Base-by-base conservation (phyloP, 305 asterid species). In the Stenogyne calaminthoides region DNA sequence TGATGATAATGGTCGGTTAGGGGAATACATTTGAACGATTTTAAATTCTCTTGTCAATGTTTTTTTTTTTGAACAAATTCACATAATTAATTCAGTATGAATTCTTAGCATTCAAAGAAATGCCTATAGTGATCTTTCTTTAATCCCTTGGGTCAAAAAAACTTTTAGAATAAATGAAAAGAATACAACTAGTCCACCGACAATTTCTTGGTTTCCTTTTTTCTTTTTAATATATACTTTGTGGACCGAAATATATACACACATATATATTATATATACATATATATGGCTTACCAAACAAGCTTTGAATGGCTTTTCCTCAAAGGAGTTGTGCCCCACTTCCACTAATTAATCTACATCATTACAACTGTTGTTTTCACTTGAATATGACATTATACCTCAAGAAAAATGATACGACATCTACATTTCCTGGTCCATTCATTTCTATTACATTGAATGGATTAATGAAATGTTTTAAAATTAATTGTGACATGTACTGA, bases 261-360 rank as follows among this genome's bases (percentile, higher is more conserved):
- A 7, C 29, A n/a, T n/a, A 5, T 6, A 64, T 42, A 10, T 19
- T 9, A 7, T 7, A 52, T 8, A 60, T n/a, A n/a, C n/a, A n/a
- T n/a, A n/a, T n/a, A n/a, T n/a, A n/a, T 37, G 11, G 56, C 25
- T 54, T 72, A 63, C 66, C 67, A 62, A 70, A 49, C 47, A 56
- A 70, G 56, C 34, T 58, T 46, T 55, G 51, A 63, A 42, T 39
- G 62, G 2, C 25, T 46, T 39, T 37, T 58, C 51, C 20, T 9
- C 12, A 40, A 54, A 76, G 51, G 60, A 15, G 54, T 76, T 55
- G 68, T 65, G 69, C 57, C 82, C 78, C 78, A 67, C 76, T 44
- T 62, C 16, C 40, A 61, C 62, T 37, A 58, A 36, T 71, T 20
- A 9, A 32, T 46, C 44, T 32, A 18, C 44, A 18, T 58, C 27